A percentile compares a stretch with the other conserved stretches of the same genome.
Conservation (phyloP, 257 asterid species). For the Oldenlandia corymbosa region DNA sequence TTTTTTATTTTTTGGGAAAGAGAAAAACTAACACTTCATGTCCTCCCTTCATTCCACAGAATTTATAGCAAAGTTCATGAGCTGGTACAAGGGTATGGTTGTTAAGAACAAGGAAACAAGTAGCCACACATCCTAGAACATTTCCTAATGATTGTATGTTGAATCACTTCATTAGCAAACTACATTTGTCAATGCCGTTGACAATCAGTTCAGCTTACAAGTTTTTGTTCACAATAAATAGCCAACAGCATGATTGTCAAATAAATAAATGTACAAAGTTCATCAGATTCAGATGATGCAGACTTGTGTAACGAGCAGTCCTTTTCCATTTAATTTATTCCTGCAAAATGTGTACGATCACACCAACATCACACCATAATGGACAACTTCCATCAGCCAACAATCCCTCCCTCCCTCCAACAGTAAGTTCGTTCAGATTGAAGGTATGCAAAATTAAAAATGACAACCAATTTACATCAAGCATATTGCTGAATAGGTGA, state of each 20-base stretch:
- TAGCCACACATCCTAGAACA: conserved; percentile 5
- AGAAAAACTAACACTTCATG: conserved; percentile 10
- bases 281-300: conserved; percentile 1
- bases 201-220: neutral
- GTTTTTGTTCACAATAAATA: conserved; percentile 6
- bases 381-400: neutral
- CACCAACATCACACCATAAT: neutral
- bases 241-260: neutral
- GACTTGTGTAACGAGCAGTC: neutral
- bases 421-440: neutral
- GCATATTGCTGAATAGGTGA: too few species aligned
- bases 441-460: too few species aligned
- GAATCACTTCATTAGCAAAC: neutral
- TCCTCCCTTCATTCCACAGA: conserved; percentile 38
- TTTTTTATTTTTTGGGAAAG: too few species aligned
- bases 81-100: conserved; percentile 34
- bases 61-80: conserved; percentile 50
- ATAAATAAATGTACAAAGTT: neutral
- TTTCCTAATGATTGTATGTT: neutral
- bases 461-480: neutral
- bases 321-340: neutral
- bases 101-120: conserved; percentile 22
- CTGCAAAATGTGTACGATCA: too few species aligned
- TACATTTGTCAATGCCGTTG: conserved; percentile 11
- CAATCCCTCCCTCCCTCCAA: too few species aligned